Evolutionary conservation across 2,329 filamentous ascomycete species (phyloP).

Genomic region (Ceratocystis ficicola): DNA sequence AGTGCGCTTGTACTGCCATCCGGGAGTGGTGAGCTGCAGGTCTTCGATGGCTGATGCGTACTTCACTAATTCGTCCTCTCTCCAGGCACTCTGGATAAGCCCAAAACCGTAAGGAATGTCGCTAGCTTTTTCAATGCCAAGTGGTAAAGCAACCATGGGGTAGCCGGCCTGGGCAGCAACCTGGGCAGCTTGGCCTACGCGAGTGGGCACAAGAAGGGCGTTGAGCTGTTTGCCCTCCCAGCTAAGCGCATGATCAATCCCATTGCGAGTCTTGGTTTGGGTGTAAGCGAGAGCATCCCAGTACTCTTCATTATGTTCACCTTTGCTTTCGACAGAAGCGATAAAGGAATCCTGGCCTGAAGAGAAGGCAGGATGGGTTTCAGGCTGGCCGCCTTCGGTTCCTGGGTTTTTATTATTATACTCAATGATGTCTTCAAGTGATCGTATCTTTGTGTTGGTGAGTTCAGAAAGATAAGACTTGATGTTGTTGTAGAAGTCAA

Average conservation of each 20-base stretch:
- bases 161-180: slow-evolving; percentile 66
- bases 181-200: slow-evolving; percentile 55
- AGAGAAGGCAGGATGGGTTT: slow-evolving; percentile 47
- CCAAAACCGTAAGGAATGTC: slow-evolving; percentile 36
- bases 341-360: slow-evolving; percentile 62
- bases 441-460: slow-evolving; percentile 46
- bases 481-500: slow-evolving; percentile 54
- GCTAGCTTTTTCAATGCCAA: slow-evolving; percentile 39
- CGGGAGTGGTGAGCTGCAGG: slow-evolving; percentile 35
- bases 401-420: slow-evolving; percentile 54
- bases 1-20: slow-evolving; percentile 35
- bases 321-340: slow-evolving; percentile 48
- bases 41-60: slow-evolving; percentile 54
- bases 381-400: slow-evolving; percentile 52
- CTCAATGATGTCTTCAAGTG: slow-evolving; percentile 51
- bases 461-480: slow-evolving; percentile 50
- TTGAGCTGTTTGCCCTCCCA: slow-evolving; percentile 33
- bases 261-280: slow-evolving; percentile 46
- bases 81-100: slow-evolving; percentile 48
- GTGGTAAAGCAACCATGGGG: slow-evolving; percentile 58
- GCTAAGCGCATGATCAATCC: slow-evolving; percentile 56
- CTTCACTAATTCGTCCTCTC: slow-evolving; percentile 44
- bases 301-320: slow-evolving; percentile 52
- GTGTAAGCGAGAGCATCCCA: slow-evolving; percentile 53
- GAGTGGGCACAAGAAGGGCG: slow-evolving; percentile 55